phyloP scores from a whole-genome alignment of 1,284 basidiomycete species.

The Athelia psychrophila region DNA sequence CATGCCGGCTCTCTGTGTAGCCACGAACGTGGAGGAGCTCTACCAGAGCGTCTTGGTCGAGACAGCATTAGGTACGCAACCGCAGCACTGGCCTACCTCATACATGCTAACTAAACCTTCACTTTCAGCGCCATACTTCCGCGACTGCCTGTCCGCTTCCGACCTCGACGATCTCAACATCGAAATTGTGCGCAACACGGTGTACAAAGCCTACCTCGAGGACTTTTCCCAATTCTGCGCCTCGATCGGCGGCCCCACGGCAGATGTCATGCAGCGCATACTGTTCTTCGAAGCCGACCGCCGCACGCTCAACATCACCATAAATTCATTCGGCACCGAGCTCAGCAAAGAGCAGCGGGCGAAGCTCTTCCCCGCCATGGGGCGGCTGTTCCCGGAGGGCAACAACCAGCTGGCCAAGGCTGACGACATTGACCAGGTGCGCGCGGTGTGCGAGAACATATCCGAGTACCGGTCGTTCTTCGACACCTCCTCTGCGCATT shows the following conservation, averaged over 20 bases:
- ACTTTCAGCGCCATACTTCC: conserved; percentile 89
- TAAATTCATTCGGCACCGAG: conserved; percentile 98
- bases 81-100: not conserved
- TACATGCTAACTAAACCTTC: conserved; percentile 6
- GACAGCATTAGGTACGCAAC: conserved; percentile 83
- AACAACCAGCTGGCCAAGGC: conserved; percentile 94
- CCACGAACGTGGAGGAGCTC: conserved; percentile 98
- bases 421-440: conserved; percentile 95
- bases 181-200: conserved; percentile 99
- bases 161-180: conserved; percentile 99
- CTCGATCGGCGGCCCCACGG: conserved; percentile 81
- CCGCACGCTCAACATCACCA: conserved; percentile 96
- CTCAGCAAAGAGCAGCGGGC: conserved; percentile 95
- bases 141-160: conserved; percentile 90
- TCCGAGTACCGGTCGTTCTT: conserved; percentile 93
- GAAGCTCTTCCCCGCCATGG: conserved; percentile 93
- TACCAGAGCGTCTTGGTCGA: conserved; percentile 97
- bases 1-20: conserved; percentile 98
- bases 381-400: conserved; percentile 92
- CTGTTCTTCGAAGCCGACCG: conserved; percentile 97
- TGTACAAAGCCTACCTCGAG: conserved; percentile 99
- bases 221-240: conserved; percentile 90
- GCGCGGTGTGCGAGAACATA: conserved; percentile 83
- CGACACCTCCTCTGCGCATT: conserved; percentile 41
- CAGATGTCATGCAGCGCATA: conserved; percentile 87